These are phyloP conservation scores for Epichloe uncinata DNA, from an alignment of 2,329 filamentous ascomycete species.

Conservation along the genomic window DNA sequence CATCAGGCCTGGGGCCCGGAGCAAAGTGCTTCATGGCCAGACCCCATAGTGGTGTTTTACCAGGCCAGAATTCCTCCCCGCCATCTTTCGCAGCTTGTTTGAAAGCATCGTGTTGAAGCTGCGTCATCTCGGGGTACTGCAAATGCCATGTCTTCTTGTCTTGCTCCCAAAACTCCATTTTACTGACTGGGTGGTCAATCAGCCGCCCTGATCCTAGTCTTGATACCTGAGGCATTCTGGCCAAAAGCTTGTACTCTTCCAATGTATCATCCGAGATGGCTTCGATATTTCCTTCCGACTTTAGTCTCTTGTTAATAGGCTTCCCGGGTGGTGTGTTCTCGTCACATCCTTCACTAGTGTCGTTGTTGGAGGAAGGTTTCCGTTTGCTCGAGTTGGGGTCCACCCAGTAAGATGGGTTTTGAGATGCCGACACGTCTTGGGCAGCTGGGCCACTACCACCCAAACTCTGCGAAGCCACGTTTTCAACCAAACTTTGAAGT, in stretches of 20 bases:
- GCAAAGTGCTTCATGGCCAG: constrained; percentile 47
- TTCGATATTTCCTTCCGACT: constrained; percentile 33
- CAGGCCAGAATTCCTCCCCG: constrained; percentile 40
- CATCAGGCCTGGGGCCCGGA: constrained; percentile 20
- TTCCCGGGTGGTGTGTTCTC: constrained; percentile 23
- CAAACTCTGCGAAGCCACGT: constrained; percentile 41
- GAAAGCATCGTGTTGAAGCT: constrained; percentile 44
- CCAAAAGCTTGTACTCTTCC: constrained; percentile 33
- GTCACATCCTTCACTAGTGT: constrained; percentile 40
- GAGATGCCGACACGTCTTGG: constrained; percentile 10
- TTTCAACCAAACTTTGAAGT: constrained; percentile 36
- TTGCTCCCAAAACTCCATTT: constrained; percentile 44
- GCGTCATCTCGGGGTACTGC: constrained; percentile 50
- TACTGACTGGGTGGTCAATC: constrained; percentile 43
- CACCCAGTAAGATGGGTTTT: constrained; percentile 13
- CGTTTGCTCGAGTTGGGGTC: constrained; percentile 41
- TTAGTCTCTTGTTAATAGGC: constrained; percentile 41
- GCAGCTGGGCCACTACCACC: constrained; percentile 28
- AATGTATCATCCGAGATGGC: constrained; percentile 20
- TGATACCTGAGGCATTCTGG: constrained; percentile 34
- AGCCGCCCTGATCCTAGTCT: constrained; percentile 39
- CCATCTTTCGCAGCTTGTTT: constrained; percentile 34
- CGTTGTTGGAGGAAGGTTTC: constrained; percentile 33
- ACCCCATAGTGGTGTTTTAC: constrained; percentile 38
- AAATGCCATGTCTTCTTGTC: constrained; percentile 46